Percentiles rank a stretch among this genome's conserved stretches.
Evolutionary conservation across 176 grass and related monocot species (phyloP).

Genomic region (Triticum urartu): DNA sequence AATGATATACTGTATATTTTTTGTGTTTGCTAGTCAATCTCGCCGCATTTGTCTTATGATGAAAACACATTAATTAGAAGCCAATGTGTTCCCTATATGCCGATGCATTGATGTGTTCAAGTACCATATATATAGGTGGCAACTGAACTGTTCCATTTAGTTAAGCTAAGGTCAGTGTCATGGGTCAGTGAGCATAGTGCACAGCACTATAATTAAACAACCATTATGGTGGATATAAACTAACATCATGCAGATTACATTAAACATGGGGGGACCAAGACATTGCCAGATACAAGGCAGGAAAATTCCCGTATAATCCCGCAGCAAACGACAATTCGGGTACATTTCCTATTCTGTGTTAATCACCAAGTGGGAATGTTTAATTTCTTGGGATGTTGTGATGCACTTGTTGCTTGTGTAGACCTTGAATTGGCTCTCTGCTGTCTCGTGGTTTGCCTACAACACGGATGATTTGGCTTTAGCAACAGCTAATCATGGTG

Average conservation of each 20-base stretch:
- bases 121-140: conserved; percentile 1
- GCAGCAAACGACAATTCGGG: conserved; percentile 35
- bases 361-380: conserved; percentile 39
- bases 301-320: conserved; percentile 23
- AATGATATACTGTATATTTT: neutral
- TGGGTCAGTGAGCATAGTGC: conserved; percentile 19
- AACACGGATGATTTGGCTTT: conserved; percentile 24
- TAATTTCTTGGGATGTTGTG: conserved; percentile 20
- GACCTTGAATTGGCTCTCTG: conserved; percentile 36
- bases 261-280: conserved; percentile 42
- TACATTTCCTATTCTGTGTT: conserved; percentile 11
- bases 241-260: conserved; percentile 22
- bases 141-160: conserved; percentile 29
- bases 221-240: conserved; percentile 36
- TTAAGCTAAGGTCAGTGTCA: conserved; percentile 25
- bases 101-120: conserved; percentile 26
- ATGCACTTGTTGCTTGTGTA: conserved; percentile 36
- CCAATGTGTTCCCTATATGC: conserved; percentile 41
- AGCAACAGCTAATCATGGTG: conserved; percentile 40
- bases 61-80: conserved; percentile 20
- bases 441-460: conserved; percentile 40
- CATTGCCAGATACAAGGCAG: conserved; percentile 35
- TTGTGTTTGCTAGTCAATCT: conserved; percentile 10
- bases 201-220: conserved; percentile 17
- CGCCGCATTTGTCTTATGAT: conserved; percentile 2